phyloP scores from a whole-genome alignment of 345 rosid species.

The Hirschfeldia incana region DNA sequence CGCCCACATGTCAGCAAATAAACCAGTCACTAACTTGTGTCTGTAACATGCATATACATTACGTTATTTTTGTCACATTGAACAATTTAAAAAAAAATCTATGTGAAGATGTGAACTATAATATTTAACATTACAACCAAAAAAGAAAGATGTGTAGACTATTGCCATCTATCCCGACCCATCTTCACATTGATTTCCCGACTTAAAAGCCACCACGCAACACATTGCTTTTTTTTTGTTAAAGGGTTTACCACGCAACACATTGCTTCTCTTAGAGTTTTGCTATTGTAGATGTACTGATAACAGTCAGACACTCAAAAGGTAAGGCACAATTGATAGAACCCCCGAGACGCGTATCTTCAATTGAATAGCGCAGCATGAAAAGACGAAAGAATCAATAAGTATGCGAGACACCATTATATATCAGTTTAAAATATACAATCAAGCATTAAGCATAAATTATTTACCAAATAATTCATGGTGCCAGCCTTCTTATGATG shows the following conservation, averaged over 20 bases:
- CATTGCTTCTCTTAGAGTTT: constrained; percentile 91
- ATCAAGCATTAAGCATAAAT: neutral
- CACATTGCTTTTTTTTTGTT: too few relatives aligned
- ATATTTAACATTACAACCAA: neutral
- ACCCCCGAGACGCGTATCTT: constrained; percentile 93
- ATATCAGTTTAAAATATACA: neutral
- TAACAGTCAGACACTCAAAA: constrained; percentile 91
- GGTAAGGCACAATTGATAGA: constrained; percentile 92
- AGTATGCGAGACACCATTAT: neutral
- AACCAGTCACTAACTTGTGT: neutral
- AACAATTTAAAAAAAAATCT: neutral
- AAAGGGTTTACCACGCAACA: too few relatives aligned
- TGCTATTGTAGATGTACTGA: constrained; percentile 93
- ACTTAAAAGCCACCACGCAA: constrained; percentile 95
- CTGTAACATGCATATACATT: neutral
- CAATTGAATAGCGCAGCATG: neutral
- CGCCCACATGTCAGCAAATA: neutral
- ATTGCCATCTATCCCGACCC: constrained; percentile 48
- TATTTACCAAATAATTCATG: constrained; percentile 85
- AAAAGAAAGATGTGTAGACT: neutral
- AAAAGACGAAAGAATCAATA: constrained; percentile 10
- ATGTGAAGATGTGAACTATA: neutral
- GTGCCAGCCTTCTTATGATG: constrained; percentile 99
- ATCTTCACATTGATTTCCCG: constrained; percentile 95
- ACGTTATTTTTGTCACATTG: neutral